Conservation (phyloP, 805 yeast genomes). For the Candida insectalens region DNA sequence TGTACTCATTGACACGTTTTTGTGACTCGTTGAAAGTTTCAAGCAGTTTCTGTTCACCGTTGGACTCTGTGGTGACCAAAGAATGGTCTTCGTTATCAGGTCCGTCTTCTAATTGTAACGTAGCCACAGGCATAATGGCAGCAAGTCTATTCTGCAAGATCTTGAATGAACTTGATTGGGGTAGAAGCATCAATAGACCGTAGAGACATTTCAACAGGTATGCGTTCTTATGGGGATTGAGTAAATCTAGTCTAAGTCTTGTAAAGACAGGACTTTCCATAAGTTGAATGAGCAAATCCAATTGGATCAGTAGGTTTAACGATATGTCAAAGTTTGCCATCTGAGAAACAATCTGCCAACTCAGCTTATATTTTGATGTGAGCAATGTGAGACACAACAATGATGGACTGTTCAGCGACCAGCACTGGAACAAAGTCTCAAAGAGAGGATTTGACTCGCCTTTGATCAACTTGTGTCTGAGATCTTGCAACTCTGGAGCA, state of each 20-base stretch:
- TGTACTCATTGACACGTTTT: constrained; percentile 19
- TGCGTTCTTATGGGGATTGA: constrained; percentile 79
- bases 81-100: constrained; percentile 7
- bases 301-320: constrained; percentile 69
- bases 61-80: constrained; percentile 9
- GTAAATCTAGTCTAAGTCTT: constrained; percentile 72
- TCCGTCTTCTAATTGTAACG: constrained; percentile 16
- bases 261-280: constrained; percentile 91
- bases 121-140: constrained; percentile 36
- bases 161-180: constrained; percentile 88
- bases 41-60: constrained; percentile 24
- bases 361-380: constrained; percentile 82
- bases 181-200: constrained; percentile 87
- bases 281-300: constrained; percentile 82
- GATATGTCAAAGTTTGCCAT: constrained; percentile 76
- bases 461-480: constrained; percentile 53
- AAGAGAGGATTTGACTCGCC: constrained; percentile 36
- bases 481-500: constrained; percentile 64
- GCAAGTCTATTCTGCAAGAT: constrained; percentile 68
- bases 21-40: constrained; percentile 43
- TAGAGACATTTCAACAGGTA: constrained; percentile 78
- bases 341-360: constrained; percentile 72
- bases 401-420: constrained; percentile 90
- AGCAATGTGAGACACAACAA: constrained; percentile 76
- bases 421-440: constrained; percentile 68